These are phyloP conservation scores for Puya raimondii DNA, from an alignment of 176 grass and related monocot species.

Conservation along the genomic window DNA sequence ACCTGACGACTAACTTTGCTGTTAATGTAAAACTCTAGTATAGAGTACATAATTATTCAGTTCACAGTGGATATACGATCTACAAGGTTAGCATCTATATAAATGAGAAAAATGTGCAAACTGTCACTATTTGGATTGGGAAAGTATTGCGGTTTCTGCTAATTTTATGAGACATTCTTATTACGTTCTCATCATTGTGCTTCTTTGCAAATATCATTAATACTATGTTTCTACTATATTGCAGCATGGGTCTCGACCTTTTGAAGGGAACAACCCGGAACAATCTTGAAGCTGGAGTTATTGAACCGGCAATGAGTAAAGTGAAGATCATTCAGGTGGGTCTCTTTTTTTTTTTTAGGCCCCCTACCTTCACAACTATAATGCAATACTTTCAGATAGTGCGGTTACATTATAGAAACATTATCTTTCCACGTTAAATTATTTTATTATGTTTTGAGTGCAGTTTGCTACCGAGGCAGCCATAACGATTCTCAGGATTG, in stretches of 20 bases:
- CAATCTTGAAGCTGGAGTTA: conserved; percentile 83
- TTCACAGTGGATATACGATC: neutral
- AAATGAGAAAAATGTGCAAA: too few relatives aligned
- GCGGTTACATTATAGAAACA: too few relatives aligned
- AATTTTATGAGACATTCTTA: too few relatives aligned
- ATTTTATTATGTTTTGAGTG: conserved; percentile 6
- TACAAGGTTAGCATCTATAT: too few relatives aligned
- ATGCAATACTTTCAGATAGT: too few relatives aligned
- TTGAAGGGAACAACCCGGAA: conserved; percentile 62
- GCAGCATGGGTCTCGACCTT: conserved; percentile 90
- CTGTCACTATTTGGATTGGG: too few relatives aligned
- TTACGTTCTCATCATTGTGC: too few relatives aligned
- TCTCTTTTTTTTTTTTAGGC: neutral
- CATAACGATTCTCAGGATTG: conserved; percentile 89
- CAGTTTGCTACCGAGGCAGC: conserved; percentile 94
- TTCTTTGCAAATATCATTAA: neutral
- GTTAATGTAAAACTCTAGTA: neutral
- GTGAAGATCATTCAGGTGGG: conserved; percentile 72
- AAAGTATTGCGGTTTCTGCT: too few relatives aligned
- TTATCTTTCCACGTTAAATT: too few relatives aligned
- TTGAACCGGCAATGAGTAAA: conserved; percentile 96
- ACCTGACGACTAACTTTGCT: too few relatives aligned
- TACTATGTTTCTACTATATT: neutral
- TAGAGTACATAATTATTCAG: neutral
- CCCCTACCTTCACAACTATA: too few relatives aligned